Percentiles rank a stretch among this genome's conserved stretches.
Evolutionary conservation across 345 rosid genomes (phyloP).

Genomic region (Kandelia obovata): DNA sequence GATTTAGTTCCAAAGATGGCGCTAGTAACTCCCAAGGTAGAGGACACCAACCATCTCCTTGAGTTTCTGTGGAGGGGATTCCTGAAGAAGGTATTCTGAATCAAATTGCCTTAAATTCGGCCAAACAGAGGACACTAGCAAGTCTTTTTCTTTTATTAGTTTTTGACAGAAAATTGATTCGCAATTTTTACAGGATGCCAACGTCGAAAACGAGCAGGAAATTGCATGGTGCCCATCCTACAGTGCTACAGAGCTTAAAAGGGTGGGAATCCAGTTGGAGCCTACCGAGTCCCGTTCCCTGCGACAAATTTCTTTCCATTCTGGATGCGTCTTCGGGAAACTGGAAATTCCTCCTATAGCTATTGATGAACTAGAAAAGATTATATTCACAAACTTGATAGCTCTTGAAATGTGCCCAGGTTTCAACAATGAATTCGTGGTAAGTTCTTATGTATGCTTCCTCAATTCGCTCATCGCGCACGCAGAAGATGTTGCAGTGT

Average conservation of each 20-base stretch:
- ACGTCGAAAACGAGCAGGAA: neutral
- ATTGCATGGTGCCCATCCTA: neutral
- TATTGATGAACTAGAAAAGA: neutral
- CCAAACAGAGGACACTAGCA: no score
- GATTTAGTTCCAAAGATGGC: no score
- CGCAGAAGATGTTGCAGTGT: neutral
- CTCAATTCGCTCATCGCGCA: neutral
- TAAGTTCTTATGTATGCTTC: neutral
- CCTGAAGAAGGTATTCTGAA: no score
- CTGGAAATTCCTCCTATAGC: neutral
- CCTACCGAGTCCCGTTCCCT: neutral
- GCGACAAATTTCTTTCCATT: no score
- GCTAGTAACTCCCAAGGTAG: neutral
- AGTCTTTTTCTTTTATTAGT: no score
- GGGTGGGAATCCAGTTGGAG: neutral
- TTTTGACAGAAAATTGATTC: no score
- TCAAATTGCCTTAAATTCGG: no score
- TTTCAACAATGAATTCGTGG: neutral
- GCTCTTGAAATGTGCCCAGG: neutral
- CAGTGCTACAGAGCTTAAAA: neutral
- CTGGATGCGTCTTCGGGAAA: no score
- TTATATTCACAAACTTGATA: neutral
- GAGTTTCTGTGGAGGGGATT: conserved; percentile 3
- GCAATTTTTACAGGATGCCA: neutral
- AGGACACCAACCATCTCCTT: conserved; percentile 19